Base-by-base conservation (phyloP, 352 stramenopile species). In the Globisporangium megalacanthum region DNA sequence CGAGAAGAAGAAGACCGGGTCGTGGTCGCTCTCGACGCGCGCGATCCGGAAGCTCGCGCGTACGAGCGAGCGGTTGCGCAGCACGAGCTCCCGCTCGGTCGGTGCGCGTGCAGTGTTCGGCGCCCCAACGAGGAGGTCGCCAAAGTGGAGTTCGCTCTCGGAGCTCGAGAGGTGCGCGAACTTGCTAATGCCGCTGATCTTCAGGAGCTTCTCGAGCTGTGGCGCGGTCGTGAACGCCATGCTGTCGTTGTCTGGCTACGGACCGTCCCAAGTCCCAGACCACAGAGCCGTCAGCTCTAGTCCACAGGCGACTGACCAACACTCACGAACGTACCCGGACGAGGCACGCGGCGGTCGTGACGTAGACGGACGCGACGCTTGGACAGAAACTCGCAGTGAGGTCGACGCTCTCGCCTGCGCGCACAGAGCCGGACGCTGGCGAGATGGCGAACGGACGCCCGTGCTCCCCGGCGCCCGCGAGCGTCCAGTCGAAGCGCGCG, bases 21-120 rank as follows among this genome's bases (percentile, higher is more conserved):
- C 81, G 50, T 90, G 72, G 71, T 98, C 89, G 44, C 37, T 79
- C 62, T 98, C 89, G 4, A 96, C 68, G 10, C 75, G 76, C 54
- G 67, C 52, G 33, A 94, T 75, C 22, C 57, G 60, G 46, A 97
- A 97, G 36, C 59, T 85, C 8, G 92, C 91, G 25, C 75, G 89
- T 25, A 98, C 91, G 47, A 97, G 85, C 46, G 87, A 96, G 20
- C 89, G 82, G 54, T 98, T 98, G 31, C 76, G 71, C 17, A 98
- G 64, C 13, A 96, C 70, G 51, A 98, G 85, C 54, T 93, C 86
- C 29, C 81, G 83, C 50, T 91, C 79, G 0, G 72, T 89, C 19
- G 74, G 66, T n/a, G 69, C 62, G 9, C 71, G 70, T 33, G 56
- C 61, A 1, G 66, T 77, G 39, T 75, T 75, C 0, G 66, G 47